Conservation (phyloP, 2,329 filamentous ascomycete species). For the Coniella vitis region DNA sequence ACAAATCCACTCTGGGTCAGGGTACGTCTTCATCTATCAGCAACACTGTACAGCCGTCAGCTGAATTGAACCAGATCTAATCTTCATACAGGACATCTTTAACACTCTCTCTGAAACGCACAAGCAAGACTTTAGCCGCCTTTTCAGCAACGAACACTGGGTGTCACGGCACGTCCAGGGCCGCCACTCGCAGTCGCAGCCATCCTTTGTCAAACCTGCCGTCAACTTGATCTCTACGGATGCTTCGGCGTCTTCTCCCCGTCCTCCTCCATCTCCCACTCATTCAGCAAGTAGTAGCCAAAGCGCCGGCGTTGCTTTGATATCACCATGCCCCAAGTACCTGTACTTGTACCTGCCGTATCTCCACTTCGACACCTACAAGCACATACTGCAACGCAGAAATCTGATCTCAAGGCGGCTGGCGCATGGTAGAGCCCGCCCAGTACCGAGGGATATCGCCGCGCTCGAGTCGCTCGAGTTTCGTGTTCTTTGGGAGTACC, state of each 20-base stretch:
- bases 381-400: conserved; percentile 48
- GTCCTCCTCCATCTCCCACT: conserved; percentile 18
- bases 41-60: too few relatives aligned
- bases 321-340: conserved; percentile 22
- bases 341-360: conserved; percentile 51
- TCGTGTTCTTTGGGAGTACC: conserved; percentile 56
- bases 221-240: conserved; percentile 30
- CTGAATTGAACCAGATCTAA: conserved; percentile 15
- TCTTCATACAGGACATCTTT: conserved; percentile 22
- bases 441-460: conserved; percentile 47
- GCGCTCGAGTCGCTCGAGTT: conserved; percentile 49
- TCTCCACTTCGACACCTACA: conserved; percentile 59
- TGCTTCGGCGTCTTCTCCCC: conserved; percentile 20
- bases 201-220: conserved; percentile 32
- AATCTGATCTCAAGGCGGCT: conserved; percentile 47
- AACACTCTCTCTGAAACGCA: conserved; percentile 38
- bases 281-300: too few relatives aligned
- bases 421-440: conserved; percentile 46
- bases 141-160: conserved; percentile 37
- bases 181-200: conserved; percentile 31
- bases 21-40: conserved; percentile 25
- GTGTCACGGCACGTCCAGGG: conserved; percentile 33
- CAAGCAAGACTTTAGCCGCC: conserved; percentile 29
- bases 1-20: conserved; percentile 54
- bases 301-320: conserved; percentile 1